These are phyloP conservation scores for Stereocaulon alpinum DNA, from an alignment of 495 filamentous ascomycete species.

Conservation along the genomic window DNA sequence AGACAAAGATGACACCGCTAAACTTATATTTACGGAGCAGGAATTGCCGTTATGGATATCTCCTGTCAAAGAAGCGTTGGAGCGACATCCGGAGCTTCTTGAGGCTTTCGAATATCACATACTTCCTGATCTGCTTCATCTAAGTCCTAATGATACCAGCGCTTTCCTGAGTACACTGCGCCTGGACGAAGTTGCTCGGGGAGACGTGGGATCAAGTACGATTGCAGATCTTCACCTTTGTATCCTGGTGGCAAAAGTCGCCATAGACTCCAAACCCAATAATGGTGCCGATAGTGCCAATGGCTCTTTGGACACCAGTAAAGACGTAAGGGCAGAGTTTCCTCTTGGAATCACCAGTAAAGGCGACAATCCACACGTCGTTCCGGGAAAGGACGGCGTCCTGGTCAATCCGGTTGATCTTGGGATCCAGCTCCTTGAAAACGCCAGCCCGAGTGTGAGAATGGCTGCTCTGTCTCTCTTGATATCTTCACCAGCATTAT, in stretches of 20 bases:
- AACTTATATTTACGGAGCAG: neutral
- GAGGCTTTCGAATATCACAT: slow-evolving; percentile 62
- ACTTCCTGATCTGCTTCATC: slow-evolving; percentile 59
- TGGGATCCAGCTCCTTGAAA: slow-evolving; percentile 49
- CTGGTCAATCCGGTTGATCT: slow-evolving; percentile 22
- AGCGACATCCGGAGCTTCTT: slow-evolving; percentile 42
- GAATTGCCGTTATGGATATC: slow-evolving; percentile 14
- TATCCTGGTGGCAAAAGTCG: slow-evolving; percentile 51
- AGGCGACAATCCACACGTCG: neutral
- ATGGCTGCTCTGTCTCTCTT: slow-evolving; percentile 67
- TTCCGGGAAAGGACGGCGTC: neutral
- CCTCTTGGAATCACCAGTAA: neutral
- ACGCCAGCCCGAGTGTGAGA: slow-evolving; percentile 52
- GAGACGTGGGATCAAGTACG: slow-evolving; percentile 33
- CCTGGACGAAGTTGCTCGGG: slow-evolving; percentile 29
- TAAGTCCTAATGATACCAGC: slow-evolving; percentile 42
- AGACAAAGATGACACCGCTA: neutral
- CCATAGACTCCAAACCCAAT: slow-evolving; percentile 27
- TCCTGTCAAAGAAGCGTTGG: slow-evolving; percentile 29
- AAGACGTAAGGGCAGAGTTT: no score
- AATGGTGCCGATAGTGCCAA: neutral
- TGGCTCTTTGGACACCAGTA: no score
- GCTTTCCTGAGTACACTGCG: slow-evolving; percentile 42
- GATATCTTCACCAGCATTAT: slow-evolving; percentile 55
- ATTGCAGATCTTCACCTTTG: slow-evolving; percentile 42